Conservation (phyloP, 129 eudicot species). For the Flaveria ramosissima region DNA sequence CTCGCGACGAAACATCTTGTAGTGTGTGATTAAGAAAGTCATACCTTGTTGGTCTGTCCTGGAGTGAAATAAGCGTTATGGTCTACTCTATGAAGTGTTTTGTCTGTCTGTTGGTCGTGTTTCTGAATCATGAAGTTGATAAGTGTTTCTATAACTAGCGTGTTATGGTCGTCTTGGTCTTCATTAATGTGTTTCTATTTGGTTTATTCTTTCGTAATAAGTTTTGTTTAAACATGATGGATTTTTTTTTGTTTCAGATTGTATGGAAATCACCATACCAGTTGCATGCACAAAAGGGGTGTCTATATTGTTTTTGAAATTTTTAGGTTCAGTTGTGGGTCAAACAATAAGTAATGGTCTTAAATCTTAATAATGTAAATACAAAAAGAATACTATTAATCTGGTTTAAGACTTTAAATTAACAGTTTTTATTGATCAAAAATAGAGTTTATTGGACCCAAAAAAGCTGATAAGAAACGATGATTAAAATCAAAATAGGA, state of each 20-base stretch:
- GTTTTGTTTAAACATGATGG: too few species aligned
- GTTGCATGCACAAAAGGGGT: too few species aligned
- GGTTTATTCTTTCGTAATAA: neutral
- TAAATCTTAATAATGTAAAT: too few species aligned
- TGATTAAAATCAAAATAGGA: too few species aligned
- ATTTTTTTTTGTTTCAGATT: too few species aligned
- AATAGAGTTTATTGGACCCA: too few species aligned
- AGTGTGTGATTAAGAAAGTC: neutral
- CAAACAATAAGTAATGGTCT: too few species aligned
- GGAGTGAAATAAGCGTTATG: slow-evolving; percentile 13
- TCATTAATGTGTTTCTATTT: neutral
- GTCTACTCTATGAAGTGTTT: neutral
- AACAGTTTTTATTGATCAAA: too few species aligned
- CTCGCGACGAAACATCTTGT: slow-evolving; percentile 10
- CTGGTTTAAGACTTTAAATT: too few species aligned
- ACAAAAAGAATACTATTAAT: too few species aligned
- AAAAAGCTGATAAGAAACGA: too few species aligned
- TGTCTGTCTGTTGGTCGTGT: neutral
- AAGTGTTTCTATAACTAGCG: neutral
- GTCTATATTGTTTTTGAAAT: neutral
- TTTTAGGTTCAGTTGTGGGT: neutral
- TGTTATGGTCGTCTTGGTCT: neutral
- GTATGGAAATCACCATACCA: too few species aligned
- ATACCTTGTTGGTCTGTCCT: neutral
- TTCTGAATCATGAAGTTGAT: neutral